Evolutionary conservation across 306 rosid genomes (phyloP).

Genomic region (Castanea crenata): DNA sequence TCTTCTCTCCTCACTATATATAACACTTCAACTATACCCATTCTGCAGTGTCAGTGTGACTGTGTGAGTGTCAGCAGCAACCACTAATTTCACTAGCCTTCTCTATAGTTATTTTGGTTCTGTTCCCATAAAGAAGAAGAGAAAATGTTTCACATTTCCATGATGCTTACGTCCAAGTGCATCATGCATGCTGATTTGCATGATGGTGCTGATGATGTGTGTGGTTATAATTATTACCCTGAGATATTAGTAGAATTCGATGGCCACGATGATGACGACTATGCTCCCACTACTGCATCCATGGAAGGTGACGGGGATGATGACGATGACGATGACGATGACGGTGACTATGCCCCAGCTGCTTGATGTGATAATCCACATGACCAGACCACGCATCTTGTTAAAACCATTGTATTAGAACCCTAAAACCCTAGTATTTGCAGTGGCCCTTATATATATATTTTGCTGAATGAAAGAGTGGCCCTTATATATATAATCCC

Average conservation of each 20-base stretch:
- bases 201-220: neutral
- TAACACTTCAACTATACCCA: neutral
- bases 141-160: conserved; percentile 3
- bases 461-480: too few relatives aligned
- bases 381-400: neutral
- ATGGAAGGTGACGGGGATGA: conserved; percentile 10
- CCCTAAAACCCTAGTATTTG: too few relatives aligned
- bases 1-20: neutral
- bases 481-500: too few relatives aligned
- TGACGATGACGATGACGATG: neutral
- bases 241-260: neutral
- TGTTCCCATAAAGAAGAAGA: neutral
- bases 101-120: neutral
- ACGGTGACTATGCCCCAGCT: neutral
- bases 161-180: neutral
- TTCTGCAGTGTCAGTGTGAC: too few relatives aligned
- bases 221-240: neutral
- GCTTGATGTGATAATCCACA: neutral
- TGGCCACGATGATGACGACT: conserved; percentile 8
- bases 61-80: too few relatives aligned
- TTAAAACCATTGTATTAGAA: neutral
- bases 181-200: neutral
- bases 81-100: neutral
- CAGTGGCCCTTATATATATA: too few relatives aligned
- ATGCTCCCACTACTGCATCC: conserved; percentile 11